Conservation (phyloP, 768 basidiomycete genomes). For the Gymnopilus dilepis region DNA sequence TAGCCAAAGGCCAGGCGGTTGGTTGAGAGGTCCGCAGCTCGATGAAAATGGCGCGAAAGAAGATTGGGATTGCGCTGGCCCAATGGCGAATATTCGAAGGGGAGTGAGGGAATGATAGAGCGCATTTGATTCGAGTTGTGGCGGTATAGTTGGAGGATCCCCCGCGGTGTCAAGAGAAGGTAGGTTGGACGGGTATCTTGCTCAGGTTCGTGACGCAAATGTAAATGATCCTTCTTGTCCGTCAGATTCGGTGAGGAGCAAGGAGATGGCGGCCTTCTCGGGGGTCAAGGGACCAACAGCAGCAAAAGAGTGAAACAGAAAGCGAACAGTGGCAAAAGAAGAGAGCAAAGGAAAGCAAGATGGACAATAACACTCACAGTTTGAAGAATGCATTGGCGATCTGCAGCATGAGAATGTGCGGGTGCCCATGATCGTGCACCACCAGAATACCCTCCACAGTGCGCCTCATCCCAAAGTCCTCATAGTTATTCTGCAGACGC, state of each 20-base stretch:
- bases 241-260: too few relatives aligned
- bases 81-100: too few relatives aligned
- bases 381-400: constrained; percentile 99
- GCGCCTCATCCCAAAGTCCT: constrained; percentile 94
- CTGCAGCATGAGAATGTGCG: constrained; percentile 97
- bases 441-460: constrained; percentile 92
- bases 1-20: neutral
- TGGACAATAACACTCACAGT: constrained; percentile 61
- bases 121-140: too few relatives aligned
- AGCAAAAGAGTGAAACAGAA: neutral
- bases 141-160: too few relatives aligned
- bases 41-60: too few relatives aligned
- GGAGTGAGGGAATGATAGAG: too few relatives aligned
- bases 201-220: too few relatives aligned
- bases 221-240: too few relatives aligned
- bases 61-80: too few relatives aligned
- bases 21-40: too few relatives aligned
- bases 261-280: neutral
- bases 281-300: neutral
- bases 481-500: constrained; percentile 95
- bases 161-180: too few relatives aligned
- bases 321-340: neutral
- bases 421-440: constrained; percentile 96
- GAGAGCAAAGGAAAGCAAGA: neutral
- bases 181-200: too few relatives aligned